Conservation (phyloP, 2,329 filamentous ascomycete species). For the Sclerotinia trifoliorum region DNA sequence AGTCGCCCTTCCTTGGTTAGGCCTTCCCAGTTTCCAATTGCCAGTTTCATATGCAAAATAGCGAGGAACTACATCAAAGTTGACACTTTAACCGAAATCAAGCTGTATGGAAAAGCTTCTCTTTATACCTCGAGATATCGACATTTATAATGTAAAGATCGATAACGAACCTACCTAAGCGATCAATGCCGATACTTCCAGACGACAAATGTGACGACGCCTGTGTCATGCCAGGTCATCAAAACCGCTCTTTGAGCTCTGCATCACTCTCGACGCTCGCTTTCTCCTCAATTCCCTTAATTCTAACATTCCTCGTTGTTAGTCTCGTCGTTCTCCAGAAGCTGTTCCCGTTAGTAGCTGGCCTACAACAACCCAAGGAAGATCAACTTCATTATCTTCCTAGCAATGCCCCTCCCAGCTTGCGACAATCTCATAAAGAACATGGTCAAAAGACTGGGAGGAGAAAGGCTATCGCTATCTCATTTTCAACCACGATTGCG, state of each 20-base stretch:
- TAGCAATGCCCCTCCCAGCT: conserved; percentile 57
- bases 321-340: conserved; percentile 62
- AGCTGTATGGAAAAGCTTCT: neutral
- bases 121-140: neutral
- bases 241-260: conserved; percentile 28
- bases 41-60: conserved; percentile 16
- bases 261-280: conserved; percentile 48
- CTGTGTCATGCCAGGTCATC: conserved; percentile 30
- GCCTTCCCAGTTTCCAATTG: conserved; percentile 1
- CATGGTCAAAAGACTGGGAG: conserved; percentile 54
- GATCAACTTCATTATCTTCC: conserved; percentile 64
- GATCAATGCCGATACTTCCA: conserved; percentile 34
- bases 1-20: conserved; percentile 1
- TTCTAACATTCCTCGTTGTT: conserved; percentile 66
- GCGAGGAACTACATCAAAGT: conserved; percentile 6
- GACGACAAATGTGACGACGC: conserved; percentile 37
- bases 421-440: conserved; percentile 59
- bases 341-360: conserved; percentile 71
- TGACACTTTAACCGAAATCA: neutral
- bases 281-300: conserved; percentile 66
- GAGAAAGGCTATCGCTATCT: conserved; percentile 55
- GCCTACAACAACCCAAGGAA: conserved; percentile 47
- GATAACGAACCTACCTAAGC: conserved; percentile 24
- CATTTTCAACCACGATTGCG: conserved; percentile 75
- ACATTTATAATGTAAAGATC: conserved; percentile 28